Percentiles rank a stretch among this genome's conserved stretches.
Conservation (phyloP, 106 monocot species). For the Posidonia australis region DNA sequence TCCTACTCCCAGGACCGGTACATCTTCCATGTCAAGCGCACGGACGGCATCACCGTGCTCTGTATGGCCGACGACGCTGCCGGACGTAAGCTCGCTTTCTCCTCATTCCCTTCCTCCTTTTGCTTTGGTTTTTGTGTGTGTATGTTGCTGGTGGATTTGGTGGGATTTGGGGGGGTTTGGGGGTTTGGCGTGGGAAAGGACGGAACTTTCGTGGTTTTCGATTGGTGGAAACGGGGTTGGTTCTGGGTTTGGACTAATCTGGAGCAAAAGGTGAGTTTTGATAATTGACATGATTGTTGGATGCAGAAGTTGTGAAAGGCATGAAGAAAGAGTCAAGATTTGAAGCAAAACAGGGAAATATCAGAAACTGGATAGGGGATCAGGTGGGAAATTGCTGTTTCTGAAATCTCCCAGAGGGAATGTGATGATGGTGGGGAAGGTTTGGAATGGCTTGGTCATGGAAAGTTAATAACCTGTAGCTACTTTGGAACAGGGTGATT, state of each 20-base stretch:
- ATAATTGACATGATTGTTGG: too few relatives aligned
- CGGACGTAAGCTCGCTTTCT: slow-evolving; percentile 43
- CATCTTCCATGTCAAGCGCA: slow-evolving; percentile 93
- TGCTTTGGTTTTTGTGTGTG: not conserved
- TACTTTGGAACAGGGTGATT: too few relatives aligned
- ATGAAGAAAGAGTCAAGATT: too few relatives aligned
- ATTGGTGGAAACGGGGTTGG: not conserved
- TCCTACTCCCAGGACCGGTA: slow-evolving; percentile 92
- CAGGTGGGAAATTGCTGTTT: too few relatives aligned
- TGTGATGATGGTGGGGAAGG: too few relatives aligned
- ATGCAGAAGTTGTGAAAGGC: too few relatives aligned
- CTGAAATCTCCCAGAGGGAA: too few relatives aligned
- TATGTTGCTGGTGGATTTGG: not conserved
- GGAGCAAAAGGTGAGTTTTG: too few relatives aligned
- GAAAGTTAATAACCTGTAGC: too few relatives aligned
- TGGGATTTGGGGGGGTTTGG: not conserved
- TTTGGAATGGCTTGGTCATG: too few relatives aligned
- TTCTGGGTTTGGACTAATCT: not conserved
- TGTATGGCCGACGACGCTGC: slow-evolving; percentile 94
- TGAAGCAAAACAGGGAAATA: too few relatives aligned
- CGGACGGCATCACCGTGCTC: slow-evolving; percentile 95
- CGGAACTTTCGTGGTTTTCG: not conserved
- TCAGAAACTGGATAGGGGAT: too few relatives aligned
- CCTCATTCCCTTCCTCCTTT: not conserved
- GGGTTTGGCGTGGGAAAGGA: not conserved